phyloP scores from a whole-genome alignment of 2,329 filamentous ascomycete species.

The Tympanopsis confertula region DNA sequence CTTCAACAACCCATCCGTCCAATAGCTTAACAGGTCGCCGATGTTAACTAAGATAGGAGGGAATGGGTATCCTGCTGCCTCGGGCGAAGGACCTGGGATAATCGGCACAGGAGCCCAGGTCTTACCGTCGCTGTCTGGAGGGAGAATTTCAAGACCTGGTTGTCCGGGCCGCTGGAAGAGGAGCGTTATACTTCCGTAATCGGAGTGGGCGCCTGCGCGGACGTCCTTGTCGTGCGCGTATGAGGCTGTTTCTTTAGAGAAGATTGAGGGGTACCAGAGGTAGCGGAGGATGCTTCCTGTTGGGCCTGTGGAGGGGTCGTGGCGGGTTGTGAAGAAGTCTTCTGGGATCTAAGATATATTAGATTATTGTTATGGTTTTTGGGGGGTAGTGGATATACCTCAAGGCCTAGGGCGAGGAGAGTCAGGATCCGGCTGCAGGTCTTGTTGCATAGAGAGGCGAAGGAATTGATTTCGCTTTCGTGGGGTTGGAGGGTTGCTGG shows the following conservation, averaged over 20 bases:
- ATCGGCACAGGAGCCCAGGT: neutral
- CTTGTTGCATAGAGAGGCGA: neutral
- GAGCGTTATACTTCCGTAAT: slow-evolving; percentile 1
- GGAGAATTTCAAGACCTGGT: neutral
- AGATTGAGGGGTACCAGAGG: neutral
- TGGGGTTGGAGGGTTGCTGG: neutral
- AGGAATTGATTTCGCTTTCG: neutral
- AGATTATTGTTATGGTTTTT: neutral
- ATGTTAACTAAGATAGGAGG: neutral
- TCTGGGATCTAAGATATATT: neutral
- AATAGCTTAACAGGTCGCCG: neutral
- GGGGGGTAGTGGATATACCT: neutral
- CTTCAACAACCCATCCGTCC: neutral
- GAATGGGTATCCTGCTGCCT: neutral
- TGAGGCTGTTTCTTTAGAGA: neutral
- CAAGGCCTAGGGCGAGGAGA: neutral
- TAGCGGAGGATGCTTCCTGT: neutral
- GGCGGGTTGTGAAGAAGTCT: slow-evolving; percentile 1
- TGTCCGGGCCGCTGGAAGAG: slow-evolving; percentile 1
- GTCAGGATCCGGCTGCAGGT: neutral
- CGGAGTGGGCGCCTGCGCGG: neutral
- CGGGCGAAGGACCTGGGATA: neutral
- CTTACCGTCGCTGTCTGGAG: neutral
- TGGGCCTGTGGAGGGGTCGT: neutral
- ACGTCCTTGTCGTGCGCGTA: neutral